These are phyloP conservation scores for Phallus indusiatus DNA, from an alignment of 768 basidiomycete genomes.

Conservation along the genomic window DNA sequence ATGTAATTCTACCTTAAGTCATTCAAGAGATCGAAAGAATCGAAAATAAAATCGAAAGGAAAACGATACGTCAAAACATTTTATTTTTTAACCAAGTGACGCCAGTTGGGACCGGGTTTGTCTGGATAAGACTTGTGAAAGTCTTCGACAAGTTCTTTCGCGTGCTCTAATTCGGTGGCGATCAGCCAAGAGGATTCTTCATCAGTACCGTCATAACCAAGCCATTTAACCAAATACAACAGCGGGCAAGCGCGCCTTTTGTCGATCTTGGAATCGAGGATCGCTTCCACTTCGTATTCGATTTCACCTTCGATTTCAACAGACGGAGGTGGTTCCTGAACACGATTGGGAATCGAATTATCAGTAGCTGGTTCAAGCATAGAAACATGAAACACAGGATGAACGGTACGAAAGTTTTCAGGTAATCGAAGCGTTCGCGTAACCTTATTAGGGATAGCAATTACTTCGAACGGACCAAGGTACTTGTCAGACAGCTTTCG, in stretches of 20 bases:
- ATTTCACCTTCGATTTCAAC: conserved; percentile 9
- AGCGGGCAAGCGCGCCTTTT: background rate
- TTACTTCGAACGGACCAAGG: background rate
- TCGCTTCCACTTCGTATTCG: conserved; percentile 12
- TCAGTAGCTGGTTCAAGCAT: too few relatives aligned
- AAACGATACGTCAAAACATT: too few relatives aligned
- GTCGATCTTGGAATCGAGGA: conserved; percentile 13
- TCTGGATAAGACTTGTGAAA: background rate
- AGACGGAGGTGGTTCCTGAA: conserved; percentile 7
- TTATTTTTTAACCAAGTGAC: background rate
- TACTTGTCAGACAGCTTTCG: background rate
- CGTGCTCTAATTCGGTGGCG: background rate
- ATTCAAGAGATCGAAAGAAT: too few relatives aligned
- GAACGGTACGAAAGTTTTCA: too few relatives aligned
- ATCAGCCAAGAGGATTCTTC: background rate
- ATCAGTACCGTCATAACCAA: background rate
- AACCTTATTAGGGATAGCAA: background rate
- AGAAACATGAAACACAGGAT: too few relatives aligned
- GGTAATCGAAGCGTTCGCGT: conserved; percentile 6
- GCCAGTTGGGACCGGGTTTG: background rate
- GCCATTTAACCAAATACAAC: background rate
- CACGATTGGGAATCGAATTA: background rate
- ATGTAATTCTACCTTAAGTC: too few relatives aligned
- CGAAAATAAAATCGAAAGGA: too few relatives aligned
- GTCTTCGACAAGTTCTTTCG: background rate